These are phyloP conservation scores for Phytopythium ostracodes DNA, from an alignment of 352 stramenopile species.

Conservation along the genomic window DNA sequence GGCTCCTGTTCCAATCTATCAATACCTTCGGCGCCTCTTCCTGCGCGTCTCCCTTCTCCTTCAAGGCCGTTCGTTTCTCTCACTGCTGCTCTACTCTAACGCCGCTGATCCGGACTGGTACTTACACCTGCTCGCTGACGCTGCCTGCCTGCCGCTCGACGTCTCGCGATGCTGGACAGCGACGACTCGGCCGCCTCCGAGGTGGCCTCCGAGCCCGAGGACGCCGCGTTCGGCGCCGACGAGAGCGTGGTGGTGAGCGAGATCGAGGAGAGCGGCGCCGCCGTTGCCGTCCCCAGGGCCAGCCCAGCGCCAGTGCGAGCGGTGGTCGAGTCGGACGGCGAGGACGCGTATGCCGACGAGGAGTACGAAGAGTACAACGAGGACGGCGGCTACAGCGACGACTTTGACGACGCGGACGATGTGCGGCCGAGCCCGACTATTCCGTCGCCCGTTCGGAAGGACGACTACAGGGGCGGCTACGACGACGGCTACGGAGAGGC, in stretches of 20 bases:
- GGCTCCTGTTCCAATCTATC: no score
- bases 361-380: conserved; percentile 33
- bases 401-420: conserved; percentile 62
- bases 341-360: conserved; percentile 21
- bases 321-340: not conserved
- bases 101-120: no score
- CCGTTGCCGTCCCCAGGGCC: not conserved
- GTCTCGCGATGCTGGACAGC: conserved; percentile 26
- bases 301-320: not conserved
- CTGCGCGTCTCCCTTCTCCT: no score
- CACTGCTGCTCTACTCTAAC: no score
- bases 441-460: not conserved
- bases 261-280: conserved; percentile 40
- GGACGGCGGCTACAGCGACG: conserved; percentile 59
- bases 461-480: not conserved
- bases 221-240: conserved; percentile 16
- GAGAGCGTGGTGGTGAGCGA: conserved; percentile 49
- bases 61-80: not conserved
- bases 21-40: no score
- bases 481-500: conserved; percentile 47
- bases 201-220: conserved; percentile 52
- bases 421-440: conserved; percentile 12
- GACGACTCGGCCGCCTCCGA: conserved; percentile 69
- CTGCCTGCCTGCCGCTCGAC: not conserved
- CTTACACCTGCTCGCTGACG: no score